Base-by-base conservation (phyloP, 805 yeast genomes). In the Ogataea naganishii region DNA sequence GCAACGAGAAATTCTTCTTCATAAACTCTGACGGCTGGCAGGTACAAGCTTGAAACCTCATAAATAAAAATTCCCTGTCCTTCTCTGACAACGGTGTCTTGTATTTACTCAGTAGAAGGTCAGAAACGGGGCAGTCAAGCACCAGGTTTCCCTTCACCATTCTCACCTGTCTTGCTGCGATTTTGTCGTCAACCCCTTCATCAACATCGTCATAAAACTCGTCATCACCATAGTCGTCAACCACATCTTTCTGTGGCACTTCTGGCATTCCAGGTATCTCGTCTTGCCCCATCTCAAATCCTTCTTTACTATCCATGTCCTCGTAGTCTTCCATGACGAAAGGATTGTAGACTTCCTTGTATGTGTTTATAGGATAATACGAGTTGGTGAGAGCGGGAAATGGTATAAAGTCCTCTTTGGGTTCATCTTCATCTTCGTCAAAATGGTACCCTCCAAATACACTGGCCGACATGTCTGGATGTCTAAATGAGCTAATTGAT, bases 1-100 rank as follows among this genome's bases (percentile, higher is more conserved):
- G 70, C 19, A 89, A 62, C n/a, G 80, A 76, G 60, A 83, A 92
- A 43, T 75, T 71, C 38, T 69, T 69, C 7, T 43, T 41, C 13
- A 55, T 59, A 47, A 82, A 83, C 32, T 78, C 73, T 8, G 72
- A 64, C 0, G 97, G 97, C 39, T 89, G 94, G 52, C 95, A 80
- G 1, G 97, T 89, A 14, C 83, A 86, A 0, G 96, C 96, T 34
- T 92, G 84, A 56, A 88, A 89, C 52, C 97, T 70, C 89, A 89
- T 79, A 45, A 79, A 84, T 20, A 75, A 66, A 65, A 80, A 80
- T 61, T 89, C 88, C 50, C 64, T 58, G 51, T 41, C 58, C 24
- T 44, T 62, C 42, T 36, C 70, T 47, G 48, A 65, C 58, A 45
- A 62, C 49, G 32, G 71, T 57, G 38, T 51, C 27, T 62, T 52